Percentiles rank a stretch among this genome's conserved stretches.
These are phyloP conservation scores for Phytophthora capsici DNA, from an alignment of 352 stramenopile genomes.

Conservation along the genomic window DNA sequence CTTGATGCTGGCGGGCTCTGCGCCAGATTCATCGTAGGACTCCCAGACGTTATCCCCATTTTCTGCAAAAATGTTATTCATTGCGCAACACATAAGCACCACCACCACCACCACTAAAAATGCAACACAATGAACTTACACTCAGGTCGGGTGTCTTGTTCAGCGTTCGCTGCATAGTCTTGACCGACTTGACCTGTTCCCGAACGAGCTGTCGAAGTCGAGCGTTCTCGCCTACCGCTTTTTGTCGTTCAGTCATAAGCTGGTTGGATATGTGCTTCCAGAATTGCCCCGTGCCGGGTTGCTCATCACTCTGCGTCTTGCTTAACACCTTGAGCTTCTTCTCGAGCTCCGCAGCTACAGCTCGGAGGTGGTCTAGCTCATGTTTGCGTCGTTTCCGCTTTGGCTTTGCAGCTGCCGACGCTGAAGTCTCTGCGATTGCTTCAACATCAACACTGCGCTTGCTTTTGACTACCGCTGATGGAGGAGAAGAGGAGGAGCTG, in stretches of 20 bases:
- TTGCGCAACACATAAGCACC: conserved; percentile 8
- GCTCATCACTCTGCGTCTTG: conserved; percentile 27
- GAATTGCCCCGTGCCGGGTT: conserved; percentile 37
- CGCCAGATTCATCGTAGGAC: background rate
- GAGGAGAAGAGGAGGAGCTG: conserved; percentile 2
- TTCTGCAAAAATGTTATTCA: conserved; percentile 24
- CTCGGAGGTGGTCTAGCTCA: conserved; percentile 60
- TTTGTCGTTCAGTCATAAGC: conserved; percentile 51
- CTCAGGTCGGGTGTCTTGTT: conserved; percentile 40
- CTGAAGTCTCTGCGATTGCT: background rate
- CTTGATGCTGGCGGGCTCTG: conserved; percentile 12
- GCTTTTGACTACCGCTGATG: background rate
- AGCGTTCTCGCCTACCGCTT: conserved; percentile 52
- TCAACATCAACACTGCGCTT: conserved; percentile 2
- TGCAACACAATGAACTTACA: conserved; percentile 14
- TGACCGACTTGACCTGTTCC: conserved; percentile 46
- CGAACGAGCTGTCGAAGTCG: conserved; percentile 53
- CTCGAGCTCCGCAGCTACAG: conserved; percentile 47
- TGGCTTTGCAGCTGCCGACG: conserved; percentile 21
- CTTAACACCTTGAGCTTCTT: conserved; percentile 51
- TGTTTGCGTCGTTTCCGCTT: conserved; percentile 63
- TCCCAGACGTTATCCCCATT: conserved; percentile 19
- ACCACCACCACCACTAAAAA: conserved; percentile 1
- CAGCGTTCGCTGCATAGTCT: conserved; percentile 39
- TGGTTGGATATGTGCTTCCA: conserved; percentile 60